These are phyloP conservation scores for Eucalyptus fibrosa DNA, from an alignment of 345 rosid species.

Conservation along the genomic window DNA sequence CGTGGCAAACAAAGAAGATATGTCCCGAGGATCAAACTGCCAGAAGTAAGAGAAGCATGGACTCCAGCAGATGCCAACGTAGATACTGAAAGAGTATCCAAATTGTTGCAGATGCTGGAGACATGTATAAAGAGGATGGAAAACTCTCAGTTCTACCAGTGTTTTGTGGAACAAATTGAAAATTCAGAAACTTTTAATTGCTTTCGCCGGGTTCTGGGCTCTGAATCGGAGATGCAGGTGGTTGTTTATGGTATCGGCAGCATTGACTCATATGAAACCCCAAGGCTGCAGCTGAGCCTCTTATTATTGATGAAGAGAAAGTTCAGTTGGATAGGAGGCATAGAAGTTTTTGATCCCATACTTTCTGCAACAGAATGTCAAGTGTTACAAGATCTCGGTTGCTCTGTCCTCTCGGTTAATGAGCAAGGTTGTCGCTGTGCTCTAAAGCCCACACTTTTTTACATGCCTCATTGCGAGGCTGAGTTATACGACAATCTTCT, in stretches of 20 bases:
- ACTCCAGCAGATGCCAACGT: constrained; percentile 31
- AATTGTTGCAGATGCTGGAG: constrained; percentile 39
- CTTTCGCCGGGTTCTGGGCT: constrained; percentile 41
- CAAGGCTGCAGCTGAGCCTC: constrained; percentile 66
- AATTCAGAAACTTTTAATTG: constrained; percentile 22
- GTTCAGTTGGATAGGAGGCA: constrained; percentile 58
- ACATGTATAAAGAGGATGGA: constrained; percentile 32
- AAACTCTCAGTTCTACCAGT: constrained; percentile 38
- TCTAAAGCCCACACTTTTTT: constrained; percentile 57
- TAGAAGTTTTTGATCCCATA: constrained; percentile 78
- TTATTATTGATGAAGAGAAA: constrained; percentile 65
- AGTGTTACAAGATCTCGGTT: constrained; percentile 55
- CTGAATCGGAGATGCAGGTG: constrained; percentile 39
- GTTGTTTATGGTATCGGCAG: constrained; percentile 84
- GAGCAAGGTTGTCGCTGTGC: constrained; percentile 69
- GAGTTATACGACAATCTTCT: constrained; percentile 60
- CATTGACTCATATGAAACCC: constrained; percentile 68
- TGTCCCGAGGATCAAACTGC: not conserved
- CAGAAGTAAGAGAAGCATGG: constrained; percentile 35
- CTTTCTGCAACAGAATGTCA: constrained; percentile 56
- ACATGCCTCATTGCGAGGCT: constrained; percentile 91
- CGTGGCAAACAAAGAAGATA: constrained; percentile 31
- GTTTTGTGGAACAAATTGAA: constrained; percentile 49
- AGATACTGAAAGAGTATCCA: constrained; percentile 36
- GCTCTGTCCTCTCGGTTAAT: constrained; percentile 53